phyloP scores from a whole-genome alignment of 495 filamentous ascomycete genomes.

The Aspergillus hancockii region DNA sequence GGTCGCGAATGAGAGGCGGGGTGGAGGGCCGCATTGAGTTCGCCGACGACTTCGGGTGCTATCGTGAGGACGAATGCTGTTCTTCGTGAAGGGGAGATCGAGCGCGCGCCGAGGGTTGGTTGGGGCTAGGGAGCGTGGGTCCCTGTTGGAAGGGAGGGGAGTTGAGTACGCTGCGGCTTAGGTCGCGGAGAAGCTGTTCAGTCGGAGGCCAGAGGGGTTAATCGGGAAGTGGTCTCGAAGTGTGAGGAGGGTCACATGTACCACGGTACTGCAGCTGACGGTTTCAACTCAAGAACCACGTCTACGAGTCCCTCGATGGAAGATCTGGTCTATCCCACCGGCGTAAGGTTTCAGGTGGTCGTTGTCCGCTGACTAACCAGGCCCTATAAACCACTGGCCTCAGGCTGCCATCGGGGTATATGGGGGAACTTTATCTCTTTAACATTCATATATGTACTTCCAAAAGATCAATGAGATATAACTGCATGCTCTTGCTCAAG shows the following conservation, averaged over 20 bases:
- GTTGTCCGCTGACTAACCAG: constrained; percentile 26
- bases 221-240: neutral
- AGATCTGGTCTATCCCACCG: constrained; percentile 10
- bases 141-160: constrained; percentile 6
- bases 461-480: too few species aligned
- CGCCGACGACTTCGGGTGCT: neutral
- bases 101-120: constrained; percentile 10
- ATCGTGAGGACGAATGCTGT: neutral
- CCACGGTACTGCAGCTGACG: constrained; percentile 4
- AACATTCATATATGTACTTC: too few species aligned
- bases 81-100: neutral
- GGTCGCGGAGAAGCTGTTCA: neutral
- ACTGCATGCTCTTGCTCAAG: too few species aligned
- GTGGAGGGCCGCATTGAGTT: constrained; percentile 41
- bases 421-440: too few species aligned
- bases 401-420: constrained; percentile 6
- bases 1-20: constrained; percentile 30
- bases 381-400: constrained; percentile 16
- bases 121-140: constrained; percentile 13
- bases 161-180: neutral
- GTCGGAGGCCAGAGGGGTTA: neutral
- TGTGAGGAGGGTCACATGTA: constrained; percentile 8
- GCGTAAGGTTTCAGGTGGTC: constrained; percentile 22
- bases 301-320: neutral
- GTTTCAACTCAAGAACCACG: constrained; percentile 4